Evolutionary conservation across 2,329 filamentous ascomycete genomes (phyloP).

Genomic region (Cercospora brassicicola): DNA sequence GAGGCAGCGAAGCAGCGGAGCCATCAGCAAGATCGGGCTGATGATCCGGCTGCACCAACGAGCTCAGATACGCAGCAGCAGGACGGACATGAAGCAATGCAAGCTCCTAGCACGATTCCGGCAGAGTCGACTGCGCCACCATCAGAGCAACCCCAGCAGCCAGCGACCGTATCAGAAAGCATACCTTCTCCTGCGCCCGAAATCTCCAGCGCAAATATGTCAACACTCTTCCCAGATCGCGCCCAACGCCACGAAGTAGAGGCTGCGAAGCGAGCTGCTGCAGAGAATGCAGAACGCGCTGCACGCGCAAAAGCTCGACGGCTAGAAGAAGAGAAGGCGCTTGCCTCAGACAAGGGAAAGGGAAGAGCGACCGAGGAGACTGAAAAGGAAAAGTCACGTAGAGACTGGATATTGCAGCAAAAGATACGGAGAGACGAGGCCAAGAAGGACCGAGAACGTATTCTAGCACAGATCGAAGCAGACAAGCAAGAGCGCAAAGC

Average conservation of each 20-base stretch:
- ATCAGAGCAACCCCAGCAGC: neutral
- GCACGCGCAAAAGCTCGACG: conserved; percentile 41
- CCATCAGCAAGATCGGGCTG: neutral
- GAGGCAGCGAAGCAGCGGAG: conserved; percentile 14
- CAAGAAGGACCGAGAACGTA: conserved; percentile 66
- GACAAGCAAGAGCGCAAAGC: conserved; percentile 69
- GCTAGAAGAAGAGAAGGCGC: conserved; percentile 41
- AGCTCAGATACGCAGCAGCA: neutral
- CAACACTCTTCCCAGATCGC: conserved; percentile 53
- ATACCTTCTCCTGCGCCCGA: neutral
- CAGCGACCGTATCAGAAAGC: neutral
- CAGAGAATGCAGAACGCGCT: conserved; percentile 50
- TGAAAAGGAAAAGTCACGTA: conserved; percentile 36
- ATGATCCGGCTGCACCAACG: neutral
- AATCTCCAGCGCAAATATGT: conserved; percentile 13
- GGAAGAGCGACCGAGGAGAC: conserved; percentile 41
- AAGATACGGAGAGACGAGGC: conserved; percentile 65
- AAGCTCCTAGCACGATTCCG: neutral
- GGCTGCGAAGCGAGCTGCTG: conserved; percentile 46
- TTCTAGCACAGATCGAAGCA: conserved; percentile 72
- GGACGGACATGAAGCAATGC: neutral
- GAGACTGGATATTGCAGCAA: conserved; percentile 44
- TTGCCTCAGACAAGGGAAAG: conserved; percentile 28
- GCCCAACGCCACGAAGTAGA: conserved; percentile 49
- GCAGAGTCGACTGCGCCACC: neutral